These are phyloP conservation scores for Phytophthora niederhauseri DNA, from an alignment of 352 stramenopile genomes.

Conservation along the genomic window DNA sequence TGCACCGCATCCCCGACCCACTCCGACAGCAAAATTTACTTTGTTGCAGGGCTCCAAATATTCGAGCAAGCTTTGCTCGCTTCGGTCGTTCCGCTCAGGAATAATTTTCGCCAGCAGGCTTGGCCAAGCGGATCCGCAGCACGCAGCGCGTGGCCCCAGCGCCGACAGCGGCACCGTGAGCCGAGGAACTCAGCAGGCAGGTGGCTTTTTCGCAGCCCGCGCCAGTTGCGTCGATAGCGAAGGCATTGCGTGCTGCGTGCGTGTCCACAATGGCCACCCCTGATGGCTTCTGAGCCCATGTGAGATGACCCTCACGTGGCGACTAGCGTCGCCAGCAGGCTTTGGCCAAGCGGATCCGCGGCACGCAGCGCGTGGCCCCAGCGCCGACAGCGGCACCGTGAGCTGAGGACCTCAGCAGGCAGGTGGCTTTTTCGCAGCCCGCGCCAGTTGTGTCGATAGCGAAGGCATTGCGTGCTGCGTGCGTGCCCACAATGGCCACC, in stretches of 20 bases:
- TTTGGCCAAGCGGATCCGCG: conserved; percentile 13
- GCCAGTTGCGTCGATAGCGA: background rate
- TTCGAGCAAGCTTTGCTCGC: conserved; percentile 13
- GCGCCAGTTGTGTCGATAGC: background rate
- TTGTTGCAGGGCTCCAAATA: background rate
- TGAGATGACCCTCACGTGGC: background rate
- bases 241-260: background rate
- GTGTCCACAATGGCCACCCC: background rate
- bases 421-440: conserved; percentile 27
- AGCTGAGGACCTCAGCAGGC: background rate
- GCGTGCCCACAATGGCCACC: background rate
- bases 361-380: conserved; percentile 1
- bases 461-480: background rate
- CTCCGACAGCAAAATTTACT: too few relatives aligned
- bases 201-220: conserved; percentile 23
- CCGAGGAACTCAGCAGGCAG: conserved; percentile 4
- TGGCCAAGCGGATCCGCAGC: conserved; percentile 14
- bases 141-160: background rate
- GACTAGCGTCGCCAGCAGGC: conserved; percentile 19
- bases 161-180: background rate
- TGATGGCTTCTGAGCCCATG: conserved; percentile 18
- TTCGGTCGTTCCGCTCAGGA: conserved; percentile 4
- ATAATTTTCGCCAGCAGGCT: conserved; percentile 18
- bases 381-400: background rate
- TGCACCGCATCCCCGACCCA: conserved; percentile 1